Evolutionary conservation across 2,329 filamentous ascomycete species (phyloP).

Genomic region (Acephala macrosclerotiorum): DNA sequence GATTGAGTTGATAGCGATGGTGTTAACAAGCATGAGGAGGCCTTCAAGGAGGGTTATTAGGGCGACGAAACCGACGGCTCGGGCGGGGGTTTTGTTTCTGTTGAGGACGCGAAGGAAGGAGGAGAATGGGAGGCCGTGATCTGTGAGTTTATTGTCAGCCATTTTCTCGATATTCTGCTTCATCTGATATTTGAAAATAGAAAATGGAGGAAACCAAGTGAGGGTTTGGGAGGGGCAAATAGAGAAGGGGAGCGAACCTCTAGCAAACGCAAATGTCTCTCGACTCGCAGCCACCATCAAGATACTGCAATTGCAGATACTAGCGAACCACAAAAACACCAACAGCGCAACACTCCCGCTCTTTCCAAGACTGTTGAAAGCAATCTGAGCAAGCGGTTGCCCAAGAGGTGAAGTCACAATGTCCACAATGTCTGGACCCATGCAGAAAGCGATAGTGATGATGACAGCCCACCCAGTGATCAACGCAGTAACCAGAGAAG

Average conservation of each 20-base stretch:
- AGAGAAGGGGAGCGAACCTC: conserved; percentile 32
- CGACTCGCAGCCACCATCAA: conserved; percentile 44
- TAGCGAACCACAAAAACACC: conserved; percentile 41
- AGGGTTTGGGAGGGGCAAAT: background rate
- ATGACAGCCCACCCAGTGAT: conserved; percentile 62
- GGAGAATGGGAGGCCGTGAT: conserved; percentile 44
- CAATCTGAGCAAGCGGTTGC: conserved; percentile 64
- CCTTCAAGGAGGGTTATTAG: conserved; percentile 41
- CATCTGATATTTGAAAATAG: background rate
- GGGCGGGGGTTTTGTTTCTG: conserved; percentile 41
- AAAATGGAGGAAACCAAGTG: background rate
- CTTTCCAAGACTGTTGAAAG: conserved; percentile 63
- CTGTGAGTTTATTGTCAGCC: conserved; percentile 23
- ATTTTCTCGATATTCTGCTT: background rate
- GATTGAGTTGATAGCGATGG: conserved; percentile 44
- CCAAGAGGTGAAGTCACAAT: conserved; percentile 56
- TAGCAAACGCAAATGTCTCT: conserved; percentile 43
- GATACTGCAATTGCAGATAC: conserved; percentile 44
- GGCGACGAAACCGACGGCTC: conserved; percentile 42
- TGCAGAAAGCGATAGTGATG: conserved; percentile 63
- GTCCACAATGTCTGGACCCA: conserved; percentile 54
- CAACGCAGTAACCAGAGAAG: conserved; percentile 38
- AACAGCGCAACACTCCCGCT: conserved; percentile 52
- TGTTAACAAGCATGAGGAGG: conserved; percentile 45
- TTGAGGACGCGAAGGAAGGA: conserved; percentile 41